A percentile compares a stretch with the other conserved stretches of the same genome.
Conservation (phyloP, 352 stramenopile genomes). For the Globisporangium heterothallicum region DNA sequence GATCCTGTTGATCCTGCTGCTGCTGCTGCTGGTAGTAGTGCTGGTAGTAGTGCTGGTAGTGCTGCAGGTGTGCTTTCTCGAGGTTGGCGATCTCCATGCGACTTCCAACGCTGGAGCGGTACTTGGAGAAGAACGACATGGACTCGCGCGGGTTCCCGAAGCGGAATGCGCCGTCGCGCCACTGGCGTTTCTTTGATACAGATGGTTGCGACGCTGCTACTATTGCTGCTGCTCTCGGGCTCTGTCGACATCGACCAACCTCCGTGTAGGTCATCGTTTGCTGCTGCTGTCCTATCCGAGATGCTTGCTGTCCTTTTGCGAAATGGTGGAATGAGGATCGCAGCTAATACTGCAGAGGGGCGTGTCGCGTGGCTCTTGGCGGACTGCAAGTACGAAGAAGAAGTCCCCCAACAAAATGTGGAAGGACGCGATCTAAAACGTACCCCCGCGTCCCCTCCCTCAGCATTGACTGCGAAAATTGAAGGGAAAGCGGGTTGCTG, state of each 20-base stretch:
- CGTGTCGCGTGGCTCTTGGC: not conserved
- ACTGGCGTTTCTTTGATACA: slow-evolving; percentile 60
- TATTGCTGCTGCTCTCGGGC: not conserved
- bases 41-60: not conserved
- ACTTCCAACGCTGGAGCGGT: slow-evolving; percentile 20
- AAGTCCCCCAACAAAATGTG: not conserved
- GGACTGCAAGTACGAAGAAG: too few species aligned
- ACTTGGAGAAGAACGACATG: slow-evolving; percentile 21
- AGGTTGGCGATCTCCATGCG: not conserved
- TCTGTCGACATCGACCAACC: not conserved
- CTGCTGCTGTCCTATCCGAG: too few species aligned
- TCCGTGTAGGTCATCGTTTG: not conserved
- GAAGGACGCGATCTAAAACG: not conserved
- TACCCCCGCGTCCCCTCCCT: not conserved
- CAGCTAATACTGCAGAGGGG: not conserved
- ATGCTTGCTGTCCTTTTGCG: not conserved
- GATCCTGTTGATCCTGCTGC: not conserved
- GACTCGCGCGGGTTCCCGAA: slow-evolving; percentile 12
- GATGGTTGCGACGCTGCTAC: slow-evolving; percentile 17
- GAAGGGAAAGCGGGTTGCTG: not conserved
- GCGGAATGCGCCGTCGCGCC: slow-evolving; percentile 13
- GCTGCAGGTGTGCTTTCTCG: not conserved
- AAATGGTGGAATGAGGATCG: not conserved
- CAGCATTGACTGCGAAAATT: not conserved
- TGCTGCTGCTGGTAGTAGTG: not conserved